Evolutionary conservation across 257 asterid species (phyloP), one percentile per base, ranked within the genome.

Genomic region (Vinca minor): DNA sequence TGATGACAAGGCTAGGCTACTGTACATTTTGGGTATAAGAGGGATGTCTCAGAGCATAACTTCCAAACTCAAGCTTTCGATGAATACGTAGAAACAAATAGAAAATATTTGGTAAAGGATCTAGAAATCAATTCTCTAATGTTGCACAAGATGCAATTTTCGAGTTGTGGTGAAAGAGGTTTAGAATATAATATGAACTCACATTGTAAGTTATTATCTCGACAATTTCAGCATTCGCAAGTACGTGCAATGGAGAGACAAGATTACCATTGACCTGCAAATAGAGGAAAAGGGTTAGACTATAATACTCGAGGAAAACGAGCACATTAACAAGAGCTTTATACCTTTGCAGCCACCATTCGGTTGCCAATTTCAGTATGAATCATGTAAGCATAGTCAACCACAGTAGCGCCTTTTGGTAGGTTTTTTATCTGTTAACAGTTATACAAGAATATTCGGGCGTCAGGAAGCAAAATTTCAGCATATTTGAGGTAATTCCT

Each of bases 291-390:
- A 52, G 29, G 39, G 48, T 68, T 64, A 76, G 49, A 63, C 76
- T 39, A 35, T 31, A 20, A 60, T 46, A 38, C 63, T 36, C 36
- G 57, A 59, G 59, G 53, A 69, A 62, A 59, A 42, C 46, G 50
- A 42, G 39, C 45, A 63, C 61, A 21, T 44, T 23, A 4, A 4
- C 55, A 64, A 52, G 48, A 53, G 55, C 60, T 55, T 71, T 36
- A 42, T 49, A 85, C 97, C 96, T 85, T 90, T 54, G 96, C 95
- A 70, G 97, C 97, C 71, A 90, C 97, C 95, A 90, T 90, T 66
- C 85, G 83, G 79, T 90, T 87, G 64, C 97, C 97, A 74, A 90
- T 78, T 69, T 87, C 96, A 26, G 93, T 83, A 76, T 90, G 96
- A 72, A 87, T 87, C 93, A 90, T 84, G 67, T 90, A 90, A 4